Evolutionary conservation across 352 stramenopile genomes (phyloP).

Genomic region (Phytophthora agathidicida): DNA sequence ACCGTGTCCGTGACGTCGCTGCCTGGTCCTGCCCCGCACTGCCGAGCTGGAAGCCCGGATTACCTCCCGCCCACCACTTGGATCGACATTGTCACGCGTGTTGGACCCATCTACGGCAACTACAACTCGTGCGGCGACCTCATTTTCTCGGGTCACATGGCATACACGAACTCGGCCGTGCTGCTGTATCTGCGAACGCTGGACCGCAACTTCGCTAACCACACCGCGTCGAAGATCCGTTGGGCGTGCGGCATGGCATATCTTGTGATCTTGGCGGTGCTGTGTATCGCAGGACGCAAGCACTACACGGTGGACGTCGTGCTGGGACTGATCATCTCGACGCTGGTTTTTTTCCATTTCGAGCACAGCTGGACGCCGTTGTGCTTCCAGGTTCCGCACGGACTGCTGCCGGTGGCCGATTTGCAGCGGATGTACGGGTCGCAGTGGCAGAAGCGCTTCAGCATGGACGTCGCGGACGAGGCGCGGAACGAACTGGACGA

Average conservation of each 20-base stretch:
- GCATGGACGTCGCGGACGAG: conserved; percentile 57
- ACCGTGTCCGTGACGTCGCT: conserved; percentile 74
- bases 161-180: conserved; percentile 72
- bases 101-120: conserved; percentile 76
- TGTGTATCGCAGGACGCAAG: conserved; percentile 73
- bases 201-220: conserved; percentile 53
- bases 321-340: conserved; percentile 66
- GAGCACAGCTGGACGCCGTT: conserved; percentile 73
- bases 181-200: conserved; percentile 69
- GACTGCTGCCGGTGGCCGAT: conserved; percentile 36
- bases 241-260: conserved; percentile 64
- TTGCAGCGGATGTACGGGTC: conserved; percentile 35
- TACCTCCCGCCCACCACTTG: conserved; percentile 69
- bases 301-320: conserved; percentile 86
- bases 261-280: conserved; percentile 48
- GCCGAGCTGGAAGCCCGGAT: conserved; percentile 46
- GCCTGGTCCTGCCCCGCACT: conserved; percentile 73
- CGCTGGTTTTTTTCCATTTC: conserved; percentile 82
- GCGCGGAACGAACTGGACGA: conserved; percentile 49
- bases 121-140: conserved; percentile 82
- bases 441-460: conserved; percentile 53
- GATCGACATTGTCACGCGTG: conserved; percentile 77
- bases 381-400: conserved; percentile 47
- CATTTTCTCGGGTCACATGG: conserved; percentile 81
- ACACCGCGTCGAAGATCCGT: conserved; percentile 49